A percentile compares a stretch with the other conserved stretches of the same genome.
These are phyloP conservation scores for Pseudozyma hubeiensis DNA, from an alignment of 1,284 basidiomycete genomes.

Conservation along the genomic window DNA sequence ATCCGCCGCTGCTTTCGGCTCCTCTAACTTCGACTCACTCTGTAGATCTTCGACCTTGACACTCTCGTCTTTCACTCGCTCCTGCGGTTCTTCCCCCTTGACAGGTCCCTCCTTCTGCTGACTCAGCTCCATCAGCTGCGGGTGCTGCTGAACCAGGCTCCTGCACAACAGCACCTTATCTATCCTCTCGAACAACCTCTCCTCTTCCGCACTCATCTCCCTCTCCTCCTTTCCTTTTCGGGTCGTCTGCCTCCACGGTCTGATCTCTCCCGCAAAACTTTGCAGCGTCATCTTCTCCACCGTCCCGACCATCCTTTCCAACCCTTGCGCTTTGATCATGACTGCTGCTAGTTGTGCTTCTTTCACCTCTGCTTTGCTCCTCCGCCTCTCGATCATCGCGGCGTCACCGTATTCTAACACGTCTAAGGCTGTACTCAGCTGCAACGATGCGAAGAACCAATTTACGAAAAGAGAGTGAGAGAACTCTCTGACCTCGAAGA, in stretches of 20 bases:
- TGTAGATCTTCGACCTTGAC: conserved; percentile 3
- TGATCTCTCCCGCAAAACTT: conserved; percentile 10
- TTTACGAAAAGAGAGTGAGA: conserved; percentile 82
- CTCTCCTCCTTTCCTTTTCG: neutral
- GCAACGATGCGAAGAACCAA: conserved; percentile 77
- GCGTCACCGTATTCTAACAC: conserved; percentile 38
- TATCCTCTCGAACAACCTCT: conserved; percentile 17
- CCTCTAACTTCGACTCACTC: too few species aligned
- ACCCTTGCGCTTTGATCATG: conserved; percentile 1
- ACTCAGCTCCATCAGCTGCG: conserved; percentile 2
- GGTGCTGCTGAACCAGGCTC: conserved; percentile 27
- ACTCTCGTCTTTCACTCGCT: neutral
- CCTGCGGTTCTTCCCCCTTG: neutral
- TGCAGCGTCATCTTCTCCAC: conserved; percentile 1
- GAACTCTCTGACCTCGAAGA: conserved; percentile 79
- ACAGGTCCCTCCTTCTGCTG: neutral
- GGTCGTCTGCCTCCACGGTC: conserved; percentile 9
- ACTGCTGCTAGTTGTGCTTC: conserved; percentile 19
- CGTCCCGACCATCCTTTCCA: conserved; percentile 6
- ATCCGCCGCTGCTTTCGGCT: neutral
- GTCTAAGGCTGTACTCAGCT: conserved; percentile 74
- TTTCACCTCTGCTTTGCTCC: neutral
- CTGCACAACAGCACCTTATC: conserved; percentile 23
- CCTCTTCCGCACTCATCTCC: conserved; percentile 19
- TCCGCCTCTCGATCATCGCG: neutral